Percentiles rank a stretch among this genome's conserved stretches.
Conservation (phyloP, 2,329 filamentous ascomycete genomes). For the Hymenoscyphus infarciens region DNA sequence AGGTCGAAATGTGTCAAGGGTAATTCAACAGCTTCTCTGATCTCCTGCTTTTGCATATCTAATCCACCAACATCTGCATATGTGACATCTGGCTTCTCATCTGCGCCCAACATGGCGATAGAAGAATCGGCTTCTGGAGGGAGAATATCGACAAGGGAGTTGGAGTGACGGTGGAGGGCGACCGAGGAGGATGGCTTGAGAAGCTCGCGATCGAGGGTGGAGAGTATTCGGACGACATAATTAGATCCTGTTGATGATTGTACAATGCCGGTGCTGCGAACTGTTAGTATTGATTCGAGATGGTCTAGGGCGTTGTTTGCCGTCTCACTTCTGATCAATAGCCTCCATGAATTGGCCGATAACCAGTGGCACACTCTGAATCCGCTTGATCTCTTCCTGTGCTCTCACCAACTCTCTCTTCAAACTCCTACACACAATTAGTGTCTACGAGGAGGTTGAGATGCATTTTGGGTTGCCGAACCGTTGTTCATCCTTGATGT, state of each 20-base stretch:
- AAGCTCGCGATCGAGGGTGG: slow-evolving; percentile 95
- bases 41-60: slow-evolving; percentile 99
- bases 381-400: slow-evolving; percentile 99
- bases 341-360: slow-evolving; percentile 99
- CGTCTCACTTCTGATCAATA: slow-evolving; percentile 90
- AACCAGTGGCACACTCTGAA: slow-evolving; percentile 95
- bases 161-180: slow-evolving; percentile 95
- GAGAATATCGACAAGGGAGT: slow-evolving; percentile 95
- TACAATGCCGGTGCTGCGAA: slow-evolving; percentile 84
- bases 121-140: slow-evolving; percentile 98
- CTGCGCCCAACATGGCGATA: slow-evolving; percentile 93
- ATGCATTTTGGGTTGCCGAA: slow-evolving; percentile 36
- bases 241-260: slow-evolving; percentile 98
- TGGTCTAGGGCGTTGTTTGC: background rate
- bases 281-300: slow-evolving; percentile 19
- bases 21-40: slow-evolving; percentile 93
- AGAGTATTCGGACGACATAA: slow-evolving; percentile 97
- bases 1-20: slow-evolving; percentile 96
- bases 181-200: slow-evolving; percentile 98
- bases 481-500: slow-evolving; percentile 99
- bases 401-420: slow-evolving; percentile 96
- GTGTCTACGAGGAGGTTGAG: slow-evolving; percentile 6
- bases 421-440: slow-evolving; percentile 62
- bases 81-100: slow-evolving; percentile 97
- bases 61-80: slow-evolving; percentile 97